These are phyloP conservation scores for Fusarium sp. DNA, from an alignment of 2,329 filamentous ascomycete genomes.

Conservation along the genomic window DNA sequence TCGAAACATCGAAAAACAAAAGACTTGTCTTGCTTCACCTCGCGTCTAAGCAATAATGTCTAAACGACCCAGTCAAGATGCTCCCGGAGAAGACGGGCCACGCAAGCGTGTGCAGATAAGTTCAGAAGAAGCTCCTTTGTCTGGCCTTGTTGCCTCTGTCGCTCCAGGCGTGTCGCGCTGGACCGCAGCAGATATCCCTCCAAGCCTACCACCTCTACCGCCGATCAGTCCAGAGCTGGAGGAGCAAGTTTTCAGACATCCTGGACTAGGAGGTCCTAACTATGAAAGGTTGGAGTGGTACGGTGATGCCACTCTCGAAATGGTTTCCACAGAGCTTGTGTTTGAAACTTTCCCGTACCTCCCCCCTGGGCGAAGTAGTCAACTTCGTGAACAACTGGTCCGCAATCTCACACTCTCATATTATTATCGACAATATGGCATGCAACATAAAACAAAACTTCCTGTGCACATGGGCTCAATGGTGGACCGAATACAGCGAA, in stretches of 20 bases:
- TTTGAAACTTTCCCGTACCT: slow-evolving; percentile 76
- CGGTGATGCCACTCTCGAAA: slow-evolving; percentile 86
- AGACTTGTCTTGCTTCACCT: not conserved
- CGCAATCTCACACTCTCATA: slow-evolving; percentile 82
- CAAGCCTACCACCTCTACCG: slow-evolving; percentile 69
- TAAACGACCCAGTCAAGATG: slow-evolving; percentile 7
- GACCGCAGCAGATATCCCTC: slow-evolving; percentile 63
- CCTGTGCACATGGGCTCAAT: slow-evolving; percentile 58
- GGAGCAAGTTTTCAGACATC: slow-evolving; percentile 75
- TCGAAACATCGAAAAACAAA: slow-evolving; percentile 1
- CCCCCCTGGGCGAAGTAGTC: slow-evolving; percentile 76
- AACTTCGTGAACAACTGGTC: slow-evolving; percentile 82
- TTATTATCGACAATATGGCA: slow-evolving; percentile 77
- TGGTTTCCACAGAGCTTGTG: slow-evolving; percentile 81
- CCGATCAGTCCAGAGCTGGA: slow-evolving; percentile 71
- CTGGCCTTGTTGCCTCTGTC: slow-evolving; percentile 5
- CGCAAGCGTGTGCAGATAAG: slow-evolving; percentile 39
- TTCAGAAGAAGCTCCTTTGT: not conserved
- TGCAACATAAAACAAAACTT: slow-evolving; percentile 73
- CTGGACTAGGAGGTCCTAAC: slow-evolving; percentile 57
- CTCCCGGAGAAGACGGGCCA: not conserved
- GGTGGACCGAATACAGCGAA: slow-evolving; percentile 41
- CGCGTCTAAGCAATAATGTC: slow-evolving; percentile 7
- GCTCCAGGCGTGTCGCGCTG: slow-evolving; percentile 52
- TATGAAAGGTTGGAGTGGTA: slow-evolving; percentile 92